Evolutionary conservation across 176 grass and related monocot species (phyloP), one percentile per base, ranked within the genome.

Genomic region (Eleusine coracana): DNA sequence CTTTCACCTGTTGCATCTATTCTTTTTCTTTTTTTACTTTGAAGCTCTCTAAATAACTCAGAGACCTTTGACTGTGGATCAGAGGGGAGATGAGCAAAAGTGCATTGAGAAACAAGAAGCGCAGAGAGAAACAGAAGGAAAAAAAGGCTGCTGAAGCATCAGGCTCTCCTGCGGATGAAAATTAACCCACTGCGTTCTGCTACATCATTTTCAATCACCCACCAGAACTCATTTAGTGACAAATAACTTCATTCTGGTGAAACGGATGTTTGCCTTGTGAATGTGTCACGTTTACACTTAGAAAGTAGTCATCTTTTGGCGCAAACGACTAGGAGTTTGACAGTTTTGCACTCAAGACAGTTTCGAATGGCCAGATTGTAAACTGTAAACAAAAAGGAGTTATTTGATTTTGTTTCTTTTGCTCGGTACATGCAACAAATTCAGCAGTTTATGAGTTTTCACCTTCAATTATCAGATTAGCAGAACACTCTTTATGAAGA

Each of bases 41-140:
- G 20, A 28, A 54, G 6, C 15, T 81, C 27, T 54, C 39, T 40
- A 54, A 25, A 61, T 73, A 68, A 62, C 21, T 45, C 23, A 25
- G 74, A 27, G 60, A 34, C 15, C 51, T 28, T 79, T 83, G 18
- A 58, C 34, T 62, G 17, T 56, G 27, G 36, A 78, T 75, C 81
- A 91, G 92, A 74, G 82, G 85, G 34, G 89, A 99, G 83, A 96
- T 89, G 87, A 99, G 96, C 91, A 99, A 99, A 82, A 99, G 60
- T 88, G 96, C 96, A 71, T 85, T 94, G 87, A 91, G 89, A 92
- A 99, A 99, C 77, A 99, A 96, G 81, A 99, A 99, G 80, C 90
- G 92, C 34, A 83, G 96, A 68, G 93, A 96, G 80, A 99, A 96
- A 65, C 93, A 96, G 76, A 90, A 82, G 77, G 96, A 96, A 81